Conservation (phyloP, 139 green algal species). For the Pleodorina starrii region DNA sequence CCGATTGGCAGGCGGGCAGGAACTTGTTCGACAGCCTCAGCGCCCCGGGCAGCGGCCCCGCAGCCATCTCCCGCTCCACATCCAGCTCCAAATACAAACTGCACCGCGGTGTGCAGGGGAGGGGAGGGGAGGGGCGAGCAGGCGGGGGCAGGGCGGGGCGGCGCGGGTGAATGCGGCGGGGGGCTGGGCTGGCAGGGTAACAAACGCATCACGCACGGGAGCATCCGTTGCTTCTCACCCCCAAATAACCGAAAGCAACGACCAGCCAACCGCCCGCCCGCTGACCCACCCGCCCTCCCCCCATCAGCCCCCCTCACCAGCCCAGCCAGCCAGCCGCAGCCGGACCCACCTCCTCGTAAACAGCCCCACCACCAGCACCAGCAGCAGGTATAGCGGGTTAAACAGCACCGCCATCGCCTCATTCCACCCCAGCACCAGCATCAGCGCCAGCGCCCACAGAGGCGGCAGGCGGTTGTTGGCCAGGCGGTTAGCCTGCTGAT, state of each 20-base stretch:
- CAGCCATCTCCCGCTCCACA: constrained; percentile 86
- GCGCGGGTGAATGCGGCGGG: too few relatives aligned
- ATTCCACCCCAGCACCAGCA: constrained; percentile 94
- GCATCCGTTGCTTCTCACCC: too few relatives aligned
- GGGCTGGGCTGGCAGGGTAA: too few relatives aligned
- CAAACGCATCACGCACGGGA: too few relatives aligned
- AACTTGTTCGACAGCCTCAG: constrained; percentile 57
- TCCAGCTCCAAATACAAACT: constrained; percentile 85
- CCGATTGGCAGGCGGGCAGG: constrained; percentile 27
- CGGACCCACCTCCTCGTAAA: constrained; percentile 67
- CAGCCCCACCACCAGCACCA: constrained; percentile 59
- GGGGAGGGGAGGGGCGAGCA: too few relatives aligned
- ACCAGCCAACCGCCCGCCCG: too few relatives aligned
- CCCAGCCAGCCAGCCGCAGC: too few relatives aligned
- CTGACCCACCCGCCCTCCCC: too few relatives aligned
- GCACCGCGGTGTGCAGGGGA: neutral
- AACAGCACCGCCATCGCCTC: constrained; percentile 87
- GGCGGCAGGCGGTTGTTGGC: constrained; percentile 82
- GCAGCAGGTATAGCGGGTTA: constrained; percentile 85
- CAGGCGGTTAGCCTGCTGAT: constrained; percentile 83
- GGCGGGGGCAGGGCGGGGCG: too few relatives aligned
- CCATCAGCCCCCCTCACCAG: too few relatives aligned
- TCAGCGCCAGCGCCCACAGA: constrained; percentile 91
- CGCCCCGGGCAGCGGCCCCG: constrained; percentile 74
- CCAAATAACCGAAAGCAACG: too few relatives aligned